Conservation (phyloP, 2,329 filamentous ascomycete species). For the Periconia sp. region DNA sequence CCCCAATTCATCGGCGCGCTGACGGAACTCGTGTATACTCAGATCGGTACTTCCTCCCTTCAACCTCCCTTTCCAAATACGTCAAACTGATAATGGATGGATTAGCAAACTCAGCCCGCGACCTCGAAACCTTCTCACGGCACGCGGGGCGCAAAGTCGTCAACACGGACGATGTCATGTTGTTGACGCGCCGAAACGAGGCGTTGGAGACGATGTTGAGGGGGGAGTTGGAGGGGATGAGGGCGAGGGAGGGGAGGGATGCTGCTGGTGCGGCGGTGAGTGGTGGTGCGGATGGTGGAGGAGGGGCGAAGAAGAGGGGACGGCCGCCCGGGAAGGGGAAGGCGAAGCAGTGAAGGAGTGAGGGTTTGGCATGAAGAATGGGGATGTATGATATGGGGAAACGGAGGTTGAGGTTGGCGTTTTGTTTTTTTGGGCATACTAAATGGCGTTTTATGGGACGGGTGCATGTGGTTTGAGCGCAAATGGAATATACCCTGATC, state of each 20-base stretch:
- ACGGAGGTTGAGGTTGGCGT: too few species aligned
- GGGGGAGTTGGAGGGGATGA: conserved; percentile 61
- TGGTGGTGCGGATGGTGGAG: conserved; percentile 9
- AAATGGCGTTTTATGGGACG: too few species aligned
- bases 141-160: conserved; percentile 83
- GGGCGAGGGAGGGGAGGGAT: conserved; percentile 28
- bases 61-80: too few species aligned
- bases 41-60: conserved; percentile 66
- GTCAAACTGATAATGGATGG: too few species aligned
- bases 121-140: conserved; percentile 62
- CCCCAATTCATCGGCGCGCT: conserved; percentile 78
- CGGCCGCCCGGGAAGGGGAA: conserved; percentile 19
- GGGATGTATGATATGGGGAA: neutral
- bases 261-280: conserved; percentile 4
- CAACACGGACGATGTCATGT: conserved; percentile 81
- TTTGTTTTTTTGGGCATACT: too few species aligned
- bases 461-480: too few species aligned
- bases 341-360: conserved; percentile 24
- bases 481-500: too few species aligned
- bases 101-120: conserved; percentile 48
- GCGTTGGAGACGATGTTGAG: conserved; percentile 77
- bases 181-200: conserved; percentile 84
- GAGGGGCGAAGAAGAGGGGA: conserved; percentile 21
- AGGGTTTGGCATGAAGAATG: too few species aligned
- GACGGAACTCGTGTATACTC: conserved; percentile 84